Conservation (phyloP, 2,329 filamentous ascomycete species). For the Teratosphaeria gauchensis region DNA sequence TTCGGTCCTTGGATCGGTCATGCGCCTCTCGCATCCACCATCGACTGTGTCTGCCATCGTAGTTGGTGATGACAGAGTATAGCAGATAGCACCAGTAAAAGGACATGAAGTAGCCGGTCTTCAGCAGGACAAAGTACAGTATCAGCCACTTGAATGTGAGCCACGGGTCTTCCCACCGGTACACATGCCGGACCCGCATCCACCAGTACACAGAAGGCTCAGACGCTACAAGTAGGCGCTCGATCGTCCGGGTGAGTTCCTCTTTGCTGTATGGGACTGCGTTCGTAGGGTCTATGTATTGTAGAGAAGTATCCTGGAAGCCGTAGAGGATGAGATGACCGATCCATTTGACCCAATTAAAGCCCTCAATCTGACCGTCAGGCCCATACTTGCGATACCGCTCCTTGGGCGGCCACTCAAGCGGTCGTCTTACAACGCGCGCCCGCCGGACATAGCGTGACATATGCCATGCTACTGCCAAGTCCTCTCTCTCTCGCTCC, state of each 20-base stretch:
- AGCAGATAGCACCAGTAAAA: slow-evolving; percentile 3
- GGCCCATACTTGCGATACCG: background rate
- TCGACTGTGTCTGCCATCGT: slow-evolving; percentile 2
- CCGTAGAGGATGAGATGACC: slow-evolving; percentile 3
- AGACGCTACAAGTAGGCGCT: slow-evolving; percentile 1
- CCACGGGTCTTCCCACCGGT: slow-evolving; percentile 4
- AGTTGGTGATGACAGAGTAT: slow-evolving; percentile 4
- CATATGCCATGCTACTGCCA: slow-evolving; percentile 4
- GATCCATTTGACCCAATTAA: slow-evolving; percentile 2
- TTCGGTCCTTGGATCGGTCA: background rate
- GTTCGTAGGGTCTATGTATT: slow-evolving; percentile 4
- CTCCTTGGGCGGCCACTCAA: background rate
- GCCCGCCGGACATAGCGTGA: slow-evolving; percentile 2
- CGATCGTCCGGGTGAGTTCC: slow-evolving; percentile 1
- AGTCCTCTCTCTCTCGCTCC: slow-evolving; percentile 1
- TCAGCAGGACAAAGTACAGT: slow-evolving; percentile 1
- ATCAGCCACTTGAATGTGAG: slow-evolving; percentile 3
- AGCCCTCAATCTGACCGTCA: background rate
- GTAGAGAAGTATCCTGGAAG: background rate
- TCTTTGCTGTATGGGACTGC: slow-evolving; percentile 1
- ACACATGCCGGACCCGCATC: slow-evolving; percentile 3
- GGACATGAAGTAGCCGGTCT: slow-evolving; percentile 2
- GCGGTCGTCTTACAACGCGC: background rate
- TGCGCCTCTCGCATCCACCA: slow-evolving; percentile 4
- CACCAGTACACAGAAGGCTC: slow-evolving; percentile 4